Conservation (phyloP, 208 protist genomes). For the Acanthamoeba culbertsoni region DNA sequence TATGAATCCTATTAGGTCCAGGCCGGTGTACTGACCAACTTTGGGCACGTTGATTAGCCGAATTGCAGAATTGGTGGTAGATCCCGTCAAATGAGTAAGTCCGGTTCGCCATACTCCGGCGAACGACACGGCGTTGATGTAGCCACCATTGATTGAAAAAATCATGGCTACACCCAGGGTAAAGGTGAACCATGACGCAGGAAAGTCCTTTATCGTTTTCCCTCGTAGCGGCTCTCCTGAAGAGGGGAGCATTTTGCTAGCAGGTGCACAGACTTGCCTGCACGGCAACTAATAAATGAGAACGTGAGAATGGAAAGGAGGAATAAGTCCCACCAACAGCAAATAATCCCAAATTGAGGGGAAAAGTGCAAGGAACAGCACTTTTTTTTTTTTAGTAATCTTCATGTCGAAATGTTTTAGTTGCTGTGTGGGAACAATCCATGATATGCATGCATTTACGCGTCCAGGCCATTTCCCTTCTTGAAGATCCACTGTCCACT, state of each 20-base stretch:
- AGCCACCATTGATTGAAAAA: neutral
- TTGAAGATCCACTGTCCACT: slow-evolving; percentile 44
- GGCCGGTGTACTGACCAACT: neutral
- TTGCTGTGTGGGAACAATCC: neutral
- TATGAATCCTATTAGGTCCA: neutral
- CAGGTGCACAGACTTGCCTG: neutral
- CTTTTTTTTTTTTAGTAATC: neutral
- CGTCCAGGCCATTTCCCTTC: neutral
- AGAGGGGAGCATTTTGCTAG: neutral
- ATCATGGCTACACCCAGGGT: neutral
- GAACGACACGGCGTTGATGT: slow-evolving; percentile 1
- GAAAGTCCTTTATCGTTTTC: neutral
- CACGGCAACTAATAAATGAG: neutral
- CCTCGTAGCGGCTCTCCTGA: neutral
- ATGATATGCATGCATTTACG: neutral
- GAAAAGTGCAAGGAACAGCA: no score
- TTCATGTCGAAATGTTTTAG: neutral
- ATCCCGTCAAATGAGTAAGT: neutral
- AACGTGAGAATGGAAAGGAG: neutral
- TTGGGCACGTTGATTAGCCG: slow-evolving; percentile 7
- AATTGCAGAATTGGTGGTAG: neutral
- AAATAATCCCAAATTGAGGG: no score
- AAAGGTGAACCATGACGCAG: neutral
- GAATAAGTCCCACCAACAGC: no score
- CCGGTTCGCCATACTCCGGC: neutral